phyloP scores from a whole-genome alignment of 202 grass and related monocot species.

The Carex sylvatica region DNA sequence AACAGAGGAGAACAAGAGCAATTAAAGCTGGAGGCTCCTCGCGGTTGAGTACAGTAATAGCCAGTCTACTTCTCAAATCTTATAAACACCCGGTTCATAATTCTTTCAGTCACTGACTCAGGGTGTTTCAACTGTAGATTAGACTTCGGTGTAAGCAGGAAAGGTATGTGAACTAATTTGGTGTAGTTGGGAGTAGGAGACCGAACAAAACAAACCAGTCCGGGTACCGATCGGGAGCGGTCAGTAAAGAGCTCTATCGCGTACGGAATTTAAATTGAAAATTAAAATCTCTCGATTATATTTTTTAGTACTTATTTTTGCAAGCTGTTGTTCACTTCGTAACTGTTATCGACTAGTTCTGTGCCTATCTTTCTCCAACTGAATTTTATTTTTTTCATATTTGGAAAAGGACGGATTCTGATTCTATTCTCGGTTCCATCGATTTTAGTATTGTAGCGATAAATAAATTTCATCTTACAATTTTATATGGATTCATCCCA shows the following conservation, averaged over 20 bases:
- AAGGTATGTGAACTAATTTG: neutral
- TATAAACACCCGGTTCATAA: neutral
- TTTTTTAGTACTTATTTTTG: neutral
- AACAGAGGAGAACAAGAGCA: neutral
- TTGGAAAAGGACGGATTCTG: neutral
- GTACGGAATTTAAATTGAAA: neutral
- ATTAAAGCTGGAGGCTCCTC: neutral
- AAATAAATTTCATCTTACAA: too few species aligned
- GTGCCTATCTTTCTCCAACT: neutral
- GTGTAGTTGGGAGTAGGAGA: constrained; percentile 24
- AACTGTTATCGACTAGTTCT: neutral
- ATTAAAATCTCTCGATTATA: neutral
- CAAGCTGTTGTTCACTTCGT: constrained; percentile 7
- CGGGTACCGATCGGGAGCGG: neutral
- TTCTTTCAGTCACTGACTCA: neutral
- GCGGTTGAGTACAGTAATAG: constrained; percentile 12
- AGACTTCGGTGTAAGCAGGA: neutral
- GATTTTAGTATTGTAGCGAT: neutral
- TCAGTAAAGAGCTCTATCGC: neutral
- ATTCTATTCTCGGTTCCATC: constrained; percentile 2
- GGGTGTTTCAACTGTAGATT: neutral
- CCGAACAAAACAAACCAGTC: constrained; percentile 5
- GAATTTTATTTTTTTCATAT: neutral
- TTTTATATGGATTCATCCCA: too few species aligned
- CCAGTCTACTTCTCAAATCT: neutral